These are phyloP conservation scores for Aspergillus sp. DNA, from an alignment of 2,329 filamentous ascomycete species.

Conservation along the genomic window DNA sequence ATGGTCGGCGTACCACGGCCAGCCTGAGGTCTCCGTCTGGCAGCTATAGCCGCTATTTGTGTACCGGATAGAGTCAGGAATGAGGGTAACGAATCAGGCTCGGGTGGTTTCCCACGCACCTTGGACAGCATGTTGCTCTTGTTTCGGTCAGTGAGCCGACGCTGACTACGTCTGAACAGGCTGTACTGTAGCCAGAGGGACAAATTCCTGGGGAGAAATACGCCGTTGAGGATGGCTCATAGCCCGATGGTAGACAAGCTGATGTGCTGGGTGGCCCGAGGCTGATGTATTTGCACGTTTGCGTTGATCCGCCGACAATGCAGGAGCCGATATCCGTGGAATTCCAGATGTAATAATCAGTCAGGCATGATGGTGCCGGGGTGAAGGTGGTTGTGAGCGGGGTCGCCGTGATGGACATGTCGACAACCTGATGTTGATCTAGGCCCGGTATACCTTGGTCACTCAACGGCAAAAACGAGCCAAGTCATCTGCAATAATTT, in stretches of 20 bases:
- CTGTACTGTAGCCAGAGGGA: constrained; percentile 1
- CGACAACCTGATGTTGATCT: no score
- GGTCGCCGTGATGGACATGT: no score
- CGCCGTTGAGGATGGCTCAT: neutral
- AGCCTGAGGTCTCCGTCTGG: neutral
- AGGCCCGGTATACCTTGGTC: no score
- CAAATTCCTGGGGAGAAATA: constrained; percentile 6
- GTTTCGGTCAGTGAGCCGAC: constrained; percentile 1
- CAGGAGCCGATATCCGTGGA: neutral
- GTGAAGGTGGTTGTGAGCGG: neutral
- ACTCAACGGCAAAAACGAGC: no score
- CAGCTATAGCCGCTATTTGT: neutral
- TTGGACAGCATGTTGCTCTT: constrained; percentile 4
- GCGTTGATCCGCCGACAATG: neutral
- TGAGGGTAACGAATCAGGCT: neutral
- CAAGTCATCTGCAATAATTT: no score
- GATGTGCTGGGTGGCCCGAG: neutral
- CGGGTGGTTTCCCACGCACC: neutral
- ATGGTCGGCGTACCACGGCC: neutral
- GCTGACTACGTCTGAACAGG: neutral
- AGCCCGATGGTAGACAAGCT: constrained; percentile 3
- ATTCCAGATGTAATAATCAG: neutral
- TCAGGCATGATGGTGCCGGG: neutral
- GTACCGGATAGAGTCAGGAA: neutral
- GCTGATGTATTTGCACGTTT: neutral